Percentiles rank a stretch among this genome's conserved stretches.
Evolutionary conservation across 768 basidiomycete genomes (phyloP).

Genomic region (Auricularia auricula-judae): DNA sequence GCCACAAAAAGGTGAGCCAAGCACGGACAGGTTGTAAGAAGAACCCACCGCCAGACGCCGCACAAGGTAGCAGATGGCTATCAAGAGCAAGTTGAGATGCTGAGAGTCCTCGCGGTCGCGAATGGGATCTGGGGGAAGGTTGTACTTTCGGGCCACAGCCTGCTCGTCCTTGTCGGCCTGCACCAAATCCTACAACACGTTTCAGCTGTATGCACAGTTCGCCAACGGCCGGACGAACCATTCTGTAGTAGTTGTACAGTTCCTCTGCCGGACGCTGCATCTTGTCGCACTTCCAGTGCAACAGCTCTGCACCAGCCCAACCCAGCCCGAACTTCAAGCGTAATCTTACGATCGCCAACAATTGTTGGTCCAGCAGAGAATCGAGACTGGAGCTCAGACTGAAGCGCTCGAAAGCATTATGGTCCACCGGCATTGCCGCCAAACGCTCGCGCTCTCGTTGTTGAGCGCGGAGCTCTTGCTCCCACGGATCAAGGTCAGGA

Average conservation of each 20-base stretch:
- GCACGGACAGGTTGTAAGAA: not conserved
- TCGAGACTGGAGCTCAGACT: slow-evolving; percentile 56
- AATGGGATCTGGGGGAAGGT: slow-evolving; percentile 49
- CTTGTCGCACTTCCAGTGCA: slow-evolving; percentile 35
- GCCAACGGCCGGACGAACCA: not conserved
- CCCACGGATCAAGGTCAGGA: slow-evolving; percentile 22
- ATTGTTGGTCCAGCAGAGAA: slow-evolving; percentile 43
- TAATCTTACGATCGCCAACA: slow-evolving; percentile 42
- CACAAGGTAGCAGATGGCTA: slow-evolving; percentile 54
- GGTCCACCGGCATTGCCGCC: slow-evolving; percentile 4
- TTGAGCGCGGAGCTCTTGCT: slow-evolving; percentile 25
- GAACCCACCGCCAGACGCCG: slow-evolving; percentile 47
- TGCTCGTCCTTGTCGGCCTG: slow-evolving; percentile 36
- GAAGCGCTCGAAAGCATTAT: slow-evolving; percentile 38
- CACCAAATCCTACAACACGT: slow-evolving; percentile 12
- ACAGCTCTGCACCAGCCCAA: slow-evolving; percentile 59
- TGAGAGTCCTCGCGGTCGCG: slow-evolving; percentile 19
- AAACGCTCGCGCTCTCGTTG: slow-evolving; percentile 6
- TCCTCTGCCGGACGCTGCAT: slow-evolving; percentile 30
- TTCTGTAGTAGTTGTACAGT: slow-evolving; percentile 19
- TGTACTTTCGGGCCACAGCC: slow-evolving; percentile 26
- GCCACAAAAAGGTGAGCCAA: not conserved
- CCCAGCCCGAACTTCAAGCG: slow-evolving; percentile 43
- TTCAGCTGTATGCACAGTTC: not conserved
- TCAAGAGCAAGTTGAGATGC: slow-evolving; percentile 47